Base-by-base conservation (phyloP, 1,284 basidiomycete species). In the Austroboletus olivaceoglutinosus region DNA sequence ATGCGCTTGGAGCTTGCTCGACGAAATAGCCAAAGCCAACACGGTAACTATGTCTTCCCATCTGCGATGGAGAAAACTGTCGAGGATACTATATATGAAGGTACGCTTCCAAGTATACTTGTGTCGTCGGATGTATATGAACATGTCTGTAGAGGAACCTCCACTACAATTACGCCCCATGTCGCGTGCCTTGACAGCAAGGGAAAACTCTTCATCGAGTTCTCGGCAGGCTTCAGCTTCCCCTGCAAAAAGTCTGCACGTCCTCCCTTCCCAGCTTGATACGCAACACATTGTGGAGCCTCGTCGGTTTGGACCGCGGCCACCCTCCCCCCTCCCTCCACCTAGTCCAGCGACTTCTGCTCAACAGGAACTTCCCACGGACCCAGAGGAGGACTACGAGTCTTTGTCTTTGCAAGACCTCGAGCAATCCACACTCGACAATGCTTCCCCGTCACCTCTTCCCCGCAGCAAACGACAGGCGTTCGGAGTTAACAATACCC, bases 21-120 rank as follows among this genome's bases (percentile, higher is more conserved):
- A 54, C 78, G 80, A 55, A 94, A 94, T 65, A 91, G 89, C 63
- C 76, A 85, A 65, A 88, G 80, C 64, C 89, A 91, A 58, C 76
- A 80, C 53, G 75, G 73, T 16, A 75, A 76, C 42, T 72, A 73
- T 44, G 54, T 73, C 31, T 59, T 70, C 9, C 55, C 60, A 43
- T 42, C 76, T 49, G 58, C 70, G 9, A 59, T 76, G 55, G 78
- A 82, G n/a, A 64, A 64, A 18, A 74, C 78, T 5, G 61, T 77
- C 12, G 82, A 85, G 57, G 80, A 80, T 33, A 86, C 82, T 2
- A 88, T 89, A 53, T 89, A 86, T 57, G 88, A 89, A 80, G 85
- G 88, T 84, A 58, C 65, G 58, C 46, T 19, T 41, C 52, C 52
- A 47, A 33, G 31, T 42, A 37, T 31, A 16, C 12, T 30, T 50